phyloP scores from a whole-genome alignment of 306 rosid genomes.

The Heteromeles arbutifolia region DNA sequence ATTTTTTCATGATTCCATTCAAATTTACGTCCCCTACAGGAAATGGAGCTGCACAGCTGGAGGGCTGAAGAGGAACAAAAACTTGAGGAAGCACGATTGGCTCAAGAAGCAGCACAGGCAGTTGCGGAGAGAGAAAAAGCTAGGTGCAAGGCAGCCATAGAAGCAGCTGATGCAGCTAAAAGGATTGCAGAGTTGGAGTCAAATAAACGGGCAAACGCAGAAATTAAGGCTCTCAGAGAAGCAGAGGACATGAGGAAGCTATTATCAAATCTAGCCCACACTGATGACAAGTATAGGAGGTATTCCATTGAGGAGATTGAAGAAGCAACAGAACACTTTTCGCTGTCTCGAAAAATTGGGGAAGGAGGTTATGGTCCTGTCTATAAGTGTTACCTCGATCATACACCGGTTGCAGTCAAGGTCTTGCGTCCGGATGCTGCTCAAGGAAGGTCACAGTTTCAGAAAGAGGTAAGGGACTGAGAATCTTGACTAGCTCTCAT shows the following conservation, averaged over 20 bases:
- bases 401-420: slow-evolving; percentile 82
- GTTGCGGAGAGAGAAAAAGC: slow-evolving; percentile 73
- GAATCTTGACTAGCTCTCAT: neutral
- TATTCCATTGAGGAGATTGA: slow-evolving; percentile 78
- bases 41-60: slow-evolving; percentile 51
- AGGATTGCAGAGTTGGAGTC: slow-evolving; percentile 65
- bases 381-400: slow-evolving; percentile 60
- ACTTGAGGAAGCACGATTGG: slow-evolving; percentile 54
- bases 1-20: neutral
- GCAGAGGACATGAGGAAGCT: slow-evolving; percentile 56
- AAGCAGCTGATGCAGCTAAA: slow-evolving; percentile 77
- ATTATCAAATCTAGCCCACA: slow-evolving; percentile 47
- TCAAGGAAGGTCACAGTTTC: slow-evolving; percentile 76
- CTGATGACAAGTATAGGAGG: slow-evolving; percentile 56
- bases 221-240: slow-evolving; percentile 53
- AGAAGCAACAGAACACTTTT: slow-evolving; percentile 55
- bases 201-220: slow-evolving; percentile 44
- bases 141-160: slow-evolving; percentile 64
- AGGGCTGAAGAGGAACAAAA: slow-evolving; percentile 58
- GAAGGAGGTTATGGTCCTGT: slow-evolving; percentile 98
- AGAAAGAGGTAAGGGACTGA: slow-evolving; percentile 72
- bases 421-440: slow-evolving; percentile 75
- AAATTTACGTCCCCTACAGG: slow-evolving; percentile 24
- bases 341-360: slow-evolving; percentile 64
- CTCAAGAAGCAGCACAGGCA: slow-evolving; percentile 69